Evolutionary conservation across 805 yeast genomes (phyloP), one percentile per base, ranked within the genome.

Genomic region (Nakazawaea molendinolei): DNA sequence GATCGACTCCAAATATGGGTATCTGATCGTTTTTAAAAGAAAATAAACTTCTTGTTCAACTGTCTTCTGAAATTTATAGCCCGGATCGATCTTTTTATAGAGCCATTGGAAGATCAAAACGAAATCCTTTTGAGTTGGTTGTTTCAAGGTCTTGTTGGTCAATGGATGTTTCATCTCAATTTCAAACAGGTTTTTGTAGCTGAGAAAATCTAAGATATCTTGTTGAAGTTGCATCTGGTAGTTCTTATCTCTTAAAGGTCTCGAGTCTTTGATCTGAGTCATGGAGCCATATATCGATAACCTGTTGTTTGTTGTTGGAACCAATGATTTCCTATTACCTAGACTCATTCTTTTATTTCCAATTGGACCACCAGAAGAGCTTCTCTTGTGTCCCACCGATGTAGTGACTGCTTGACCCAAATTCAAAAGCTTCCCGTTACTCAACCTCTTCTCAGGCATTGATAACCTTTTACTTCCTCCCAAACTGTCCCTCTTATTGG

Each of bases 121-220:
- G 55, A 87, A 87, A 46, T 85, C 95, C 50, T 82, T 84, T 51
- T 87, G 96, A 0, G 95, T 86, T 13, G 96, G 96, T 44, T 69
- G 75, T 45, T 64, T 70, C 40, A 87, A 61, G 2, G 86, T 74
- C 51, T 76, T 78, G 8, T 68, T 62, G 3, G 84, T 69, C 15
- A 87, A 56, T 3, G 85, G 72, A 44, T 80, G 85, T 46, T 76
- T 79, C 66, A 77, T 79, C 40, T 82, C 90, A 23, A 74, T 60
- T 50, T 84, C 95, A 55, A 84, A 87, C 51, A 74, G 72, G 53
- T 80, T 74, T 8, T 63, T 59, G 8, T 18, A 20, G 4, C 67
- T 60, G 34, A 87, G 59, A 53, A 74, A 89, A 20, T 77, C 79
- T 49, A 69, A 71, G 13, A 86, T 69, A 34, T 81, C 83, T 40